phyloP scores from a whole-genome alignment of 805 yeast species.

The Pichia thaimueangensis region DNA sequence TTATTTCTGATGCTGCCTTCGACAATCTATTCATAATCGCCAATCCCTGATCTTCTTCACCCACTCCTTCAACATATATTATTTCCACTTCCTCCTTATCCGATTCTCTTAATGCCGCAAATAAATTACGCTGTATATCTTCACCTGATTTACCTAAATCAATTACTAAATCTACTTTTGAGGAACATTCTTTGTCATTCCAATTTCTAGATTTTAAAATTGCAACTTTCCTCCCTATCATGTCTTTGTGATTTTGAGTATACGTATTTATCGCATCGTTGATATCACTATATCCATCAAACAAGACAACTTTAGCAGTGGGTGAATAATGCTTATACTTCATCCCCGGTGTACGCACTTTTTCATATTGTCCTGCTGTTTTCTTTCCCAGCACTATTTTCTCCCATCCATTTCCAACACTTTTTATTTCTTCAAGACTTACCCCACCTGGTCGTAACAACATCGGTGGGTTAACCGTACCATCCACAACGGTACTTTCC shows the following conservation, averaged over 20 bases:
- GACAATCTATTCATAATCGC: conserved; percentile 90
- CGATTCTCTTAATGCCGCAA: conserved; percentile 64
- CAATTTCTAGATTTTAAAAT: conserved; percentile 41
- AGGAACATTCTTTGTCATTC: conserved; percentile 14
- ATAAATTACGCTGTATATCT: conserved; percentile 71
- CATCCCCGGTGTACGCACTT: conserved; percentile 95
- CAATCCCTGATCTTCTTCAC: conserved; percentile 71
- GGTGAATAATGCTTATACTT: conserved; percentile 96
- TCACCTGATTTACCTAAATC: conserved; percentile 41
- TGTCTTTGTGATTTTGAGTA: conserved; percentile 7
- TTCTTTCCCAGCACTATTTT: conserved; percentile 57
- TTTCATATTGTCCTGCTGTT: conserved; percentile 57
- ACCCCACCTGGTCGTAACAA: conserved; percentile 92
- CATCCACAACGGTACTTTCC: conserved; percentile 92
- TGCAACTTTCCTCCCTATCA: conserved; percentile 38
- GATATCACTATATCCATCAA: conserved; percentile 46
- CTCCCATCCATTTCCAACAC: conserved; percentile 57
- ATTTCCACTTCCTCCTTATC: conserved; percentile 58
- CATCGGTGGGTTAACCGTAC: conserved; percentile 78
- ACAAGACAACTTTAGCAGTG: conserved; percentile 68
- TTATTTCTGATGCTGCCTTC: conserved; percentile 65
- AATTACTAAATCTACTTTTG: conserved; percentile 1
- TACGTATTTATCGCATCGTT: conserved; percentile 27
- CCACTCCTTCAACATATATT: conserved; percentile 80
- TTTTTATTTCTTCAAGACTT: conserved; percentile 64